phyloP scores from a whole-genome alignment of 176 grass and related monocot genomes.

The Raddia distichophylla region DNA sequence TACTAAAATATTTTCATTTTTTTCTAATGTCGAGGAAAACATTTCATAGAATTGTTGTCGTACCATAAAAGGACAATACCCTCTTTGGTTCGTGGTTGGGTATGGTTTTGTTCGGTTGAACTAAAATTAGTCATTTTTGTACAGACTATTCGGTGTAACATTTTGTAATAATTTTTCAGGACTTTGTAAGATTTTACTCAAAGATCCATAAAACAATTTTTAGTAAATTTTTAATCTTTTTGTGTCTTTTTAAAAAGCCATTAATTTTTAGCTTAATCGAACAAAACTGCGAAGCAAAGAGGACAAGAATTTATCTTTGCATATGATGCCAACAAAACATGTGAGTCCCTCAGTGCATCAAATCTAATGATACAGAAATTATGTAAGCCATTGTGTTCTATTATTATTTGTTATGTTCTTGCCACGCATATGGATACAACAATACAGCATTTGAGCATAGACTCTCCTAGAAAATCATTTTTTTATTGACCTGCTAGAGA shows the following conservation, averaged over 20 bases:
- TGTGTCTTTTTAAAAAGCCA: too few species aligned
- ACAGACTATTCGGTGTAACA: too few species aligned
- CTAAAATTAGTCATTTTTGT: too few species aligned
- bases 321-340: conserved; percentile 12
- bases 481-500: conserved; percentile 4
- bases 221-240: too few species aligned
- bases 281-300: too few species aligned
- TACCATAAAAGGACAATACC: background rate
- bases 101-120: too few species aligned
- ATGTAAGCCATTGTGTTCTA: background rate
- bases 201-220: too few species aligned
- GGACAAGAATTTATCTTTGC: background rate
- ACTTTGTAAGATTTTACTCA: too few species aligned
- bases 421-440: background rate
- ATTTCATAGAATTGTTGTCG: background rate
- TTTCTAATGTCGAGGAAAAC: background rate
- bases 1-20: conserved; percentile 1
- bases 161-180: too few species aligned
- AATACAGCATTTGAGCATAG: background rate
- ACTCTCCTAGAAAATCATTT: background rate
- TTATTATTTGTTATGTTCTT: conserved; percentile 6
- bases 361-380: too few species aligned
- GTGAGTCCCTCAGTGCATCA: background rate
- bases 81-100: too few species aligned
- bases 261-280: too few species aligned